Conservation (phyloP, 176 grass and related monocot species). For the Ensete glaucum region DNA sequence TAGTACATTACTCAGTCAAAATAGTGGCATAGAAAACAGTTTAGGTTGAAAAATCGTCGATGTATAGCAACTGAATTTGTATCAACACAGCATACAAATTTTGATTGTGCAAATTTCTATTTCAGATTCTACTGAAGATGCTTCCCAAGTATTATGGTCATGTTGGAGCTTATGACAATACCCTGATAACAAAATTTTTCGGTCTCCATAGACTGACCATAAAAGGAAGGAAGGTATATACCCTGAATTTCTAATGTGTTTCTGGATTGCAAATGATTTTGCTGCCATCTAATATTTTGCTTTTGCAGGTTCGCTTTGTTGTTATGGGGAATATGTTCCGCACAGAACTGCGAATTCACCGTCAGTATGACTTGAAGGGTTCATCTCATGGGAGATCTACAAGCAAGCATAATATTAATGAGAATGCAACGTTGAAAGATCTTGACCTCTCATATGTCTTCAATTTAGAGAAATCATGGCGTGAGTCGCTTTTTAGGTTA, state of each 20-base stretch:
- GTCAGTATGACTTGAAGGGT: slow-evolving; percentile 89
- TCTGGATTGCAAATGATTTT: slow-evolving; percentile 14
- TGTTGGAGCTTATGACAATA: slow-evolving; percentile 98
- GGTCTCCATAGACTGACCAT: slow-evolving; percentile 88
- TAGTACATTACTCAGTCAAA: no score
- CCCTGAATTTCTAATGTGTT: slow-evolving; percentile 11
- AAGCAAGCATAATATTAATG: slow-evolving; percentile 73
- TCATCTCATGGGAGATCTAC: slow-evolving; percentile 87
- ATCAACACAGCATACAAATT: background rate
- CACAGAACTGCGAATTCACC: slow-evolving; percentile 83
- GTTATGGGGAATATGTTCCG: slow-evolving; percentile 99
- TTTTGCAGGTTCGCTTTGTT: slow-evolving; percentile 78
- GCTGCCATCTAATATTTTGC: slow-evolving; percentile 18
- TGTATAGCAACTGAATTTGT: background rate
- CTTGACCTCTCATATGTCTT: slow-evolving; percentile 90
- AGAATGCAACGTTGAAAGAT: slow-evolving; percentile 79
- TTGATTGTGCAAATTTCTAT: background rate
- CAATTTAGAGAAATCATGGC: slow-evolving; percentile 89
- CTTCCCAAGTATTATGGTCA: slow-evolving; percentile 94
- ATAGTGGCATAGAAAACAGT: no score
- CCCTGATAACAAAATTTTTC: slow-evolving; percentile 97
- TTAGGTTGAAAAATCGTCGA: background rate
- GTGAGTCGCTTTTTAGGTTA: slow-evolving; percentile 83
- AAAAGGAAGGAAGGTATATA: slow-evolving; percentile 66
- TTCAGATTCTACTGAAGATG: slow-evolving; percentile 99